Conservation (phyloP, 306 rosid genomes). For the Acmispon strigosus region DNA sequence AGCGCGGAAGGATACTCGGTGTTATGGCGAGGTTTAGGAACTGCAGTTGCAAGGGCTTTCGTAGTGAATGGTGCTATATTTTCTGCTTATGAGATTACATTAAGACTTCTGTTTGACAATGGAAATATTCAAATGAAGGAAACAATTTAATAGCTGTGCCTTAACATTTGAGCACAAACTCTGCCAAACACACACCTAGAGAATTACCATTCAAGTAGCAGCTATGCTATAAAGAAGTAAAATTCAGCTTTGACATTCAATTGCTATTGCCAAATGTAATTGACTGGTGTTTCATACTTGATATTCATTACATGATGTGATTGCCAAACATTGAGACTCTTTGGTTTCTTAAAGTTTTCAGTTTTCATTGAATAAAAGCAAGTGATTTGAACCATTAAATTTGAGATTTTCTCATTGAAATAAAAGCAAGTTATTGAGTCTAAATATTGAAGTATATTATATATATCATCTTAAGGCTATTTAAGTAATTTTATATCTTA, state of each 20-base stretch:
- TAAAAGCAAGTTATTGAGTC: too few relatives aligned
- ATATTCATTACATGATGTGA: neutral
- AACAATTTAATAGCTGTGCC: conserved; percentile 11
- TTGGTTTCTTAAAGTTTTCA: neutral
- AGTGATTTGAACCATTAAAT: too few relatives aligned
- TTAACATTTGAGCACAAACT: too few relatives aligned
- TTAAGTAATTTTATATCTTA: too few relatives aligned
- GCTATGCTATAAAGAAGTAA: neutral
- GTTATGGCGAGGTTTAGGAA: conserved; percentile 75
- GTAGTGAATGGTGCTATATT: conserved; percentile 80
- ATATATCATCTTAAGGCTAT: too few relatives aligned
- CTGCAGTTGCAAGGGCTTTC: conserved; percentile 72
- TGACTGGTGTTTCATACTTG: neutral
- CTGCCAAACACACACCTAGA: neutral
- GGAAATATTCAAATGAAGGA: conserved; percentile 36
- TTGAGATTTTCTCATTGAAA: too few relatives aligned
- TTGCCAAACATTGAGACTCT: neutral
- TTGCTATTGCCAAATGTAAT: neutral
- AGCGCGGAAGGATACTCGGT: conserved; percentile 52
- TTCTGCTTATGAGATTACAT: conserved; percentile 67
- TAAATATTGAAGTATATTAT: too few relatives aligned
- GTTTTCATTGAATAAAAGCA: too few relatives aligned
- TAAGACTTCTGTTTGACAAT: conserved; percentile 51
- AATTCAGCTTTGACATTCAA: neutral
- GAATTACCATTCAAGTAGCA: neutral